These are phyloP conservation scores for Datisca glomerata DNA, from an alignment of 306 rosid species.

Conservation along the genomic window DNA sequence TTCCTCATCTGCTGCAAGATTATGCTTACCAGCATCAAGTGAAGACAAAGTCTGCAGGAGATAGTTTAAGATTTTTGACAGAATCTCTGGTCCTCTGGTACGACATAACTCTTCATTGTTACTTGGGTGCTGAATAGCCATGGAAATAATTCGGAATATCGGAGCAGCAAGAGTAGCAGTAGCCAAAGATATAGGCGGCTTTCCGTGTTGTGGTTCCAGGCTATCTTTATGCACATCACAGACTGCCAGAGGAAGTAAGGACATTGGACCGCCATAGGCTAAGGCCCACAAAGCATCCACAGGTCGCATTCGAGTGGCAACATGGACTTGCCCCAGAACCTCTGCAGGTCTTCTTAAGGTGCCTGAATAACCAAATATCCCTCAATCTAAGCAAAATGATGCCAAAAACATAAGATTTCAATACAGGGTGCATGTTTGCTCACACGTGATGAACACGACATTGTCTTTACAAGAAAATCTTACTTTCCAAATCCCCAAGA, in stretches of 20 bases:
- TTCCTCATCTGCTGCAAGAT: conserved; percentile 82
- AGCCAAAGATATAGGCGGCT: conserved; percentile 48
- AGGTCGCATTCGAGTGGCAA: conserved; percentile 76
- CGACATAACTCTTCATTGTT: conserved; percentile 82
- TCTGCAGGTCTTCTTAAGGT: conserved; percentile 87
- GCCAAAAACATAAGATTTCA: no score
- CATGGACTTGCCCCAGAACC: conserved; percentile 97
- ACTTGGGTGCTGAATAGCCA: conserved; percentile 62
- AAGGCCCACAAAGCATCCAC: conserved; percentile 90
- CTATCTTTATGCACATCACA: conserved; percentile 52
- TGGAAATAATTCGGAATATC: conserved; percentile 67
- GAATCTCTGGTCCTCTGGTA: conserved; percentile 88
- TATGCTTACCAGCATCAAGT: conserved; percentile 46
- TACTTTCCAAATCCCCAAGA: no score
- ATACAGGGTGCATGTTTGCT: no score
- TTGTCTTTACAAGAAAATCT: no score
- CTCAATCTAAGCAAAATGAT: no score
- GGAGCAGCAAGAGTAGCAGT: conserved; percentile 78
- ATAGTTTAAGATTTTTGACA: conserved; percentile 80
- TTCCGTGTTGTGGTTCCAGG: conserved; percentile 66
- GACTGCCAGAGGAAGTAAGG: conserved; percentile 86
- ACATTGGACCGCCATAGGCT: conserved; percentile 89
- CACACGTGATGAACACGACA: no score
- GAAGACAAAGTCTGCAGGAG: conserved; percentile 72
- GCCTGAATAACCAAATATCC: conserved; percentile 43